Base-by-base conservation (phyloP, 805 yeast species). In the Candida tammaniensis region DNA sequence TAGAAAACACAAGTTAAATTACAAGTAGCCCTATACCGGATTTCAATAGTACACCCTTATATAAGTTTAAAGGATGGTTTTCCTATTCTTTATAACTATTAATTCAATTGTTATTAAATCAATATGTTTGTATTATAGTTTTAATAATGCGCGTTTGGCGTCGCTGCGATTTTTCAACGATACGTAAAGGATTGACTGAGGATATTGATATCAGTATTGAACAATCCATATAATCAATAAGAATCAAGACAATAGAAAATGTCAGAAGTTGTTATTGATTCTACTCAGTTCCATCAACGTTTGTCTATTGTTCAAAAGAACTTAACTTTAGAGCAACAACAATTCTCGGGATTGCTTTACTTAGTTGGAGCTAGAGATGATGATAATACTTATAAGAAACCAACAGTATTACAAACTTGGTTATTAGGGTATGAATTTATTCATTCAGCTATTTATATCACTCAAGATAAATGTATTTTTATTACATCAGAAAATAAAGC, bases 341-440 rank as follows among this genome's bases (percentile, higher is more conserved):
- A 47, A 29, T 46, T 53, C 28, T 38, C 56, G 7, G 55, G 61
- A 27, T 45, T 62, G 14, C 48, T 87, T 40, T 75, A 86, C 29
- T 77, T 86, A 10, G 82, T 84, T 30, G 98, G 97, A 9, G 84
- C 95, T 6, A 69, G 86, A 27, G 88, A 86, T 54, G 93, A 85
- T 40, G 91, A 84, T 44, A 84, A 87, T 55, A 94, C 95, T 30
- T 88, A 86, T 59, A 87, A 84, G 54, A 86, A 86, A 60, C 82
- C 95, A 9, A 80, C 95, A 1, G 81, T 84, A 28, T 61, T 89
- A 30, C 97, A 89, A 56, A 83, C 80, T 33, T 91, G 98, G 98
- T 65, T 91, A 35, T 64, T 91, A 31, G 96, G 97, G 4, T 91
- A 89, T 56, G 98, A 93, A 56, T 91, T 91, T 54, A 94, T 95